Conservation (phyloP, 305 asterid species). For the Rubia peregrina region DNA sequence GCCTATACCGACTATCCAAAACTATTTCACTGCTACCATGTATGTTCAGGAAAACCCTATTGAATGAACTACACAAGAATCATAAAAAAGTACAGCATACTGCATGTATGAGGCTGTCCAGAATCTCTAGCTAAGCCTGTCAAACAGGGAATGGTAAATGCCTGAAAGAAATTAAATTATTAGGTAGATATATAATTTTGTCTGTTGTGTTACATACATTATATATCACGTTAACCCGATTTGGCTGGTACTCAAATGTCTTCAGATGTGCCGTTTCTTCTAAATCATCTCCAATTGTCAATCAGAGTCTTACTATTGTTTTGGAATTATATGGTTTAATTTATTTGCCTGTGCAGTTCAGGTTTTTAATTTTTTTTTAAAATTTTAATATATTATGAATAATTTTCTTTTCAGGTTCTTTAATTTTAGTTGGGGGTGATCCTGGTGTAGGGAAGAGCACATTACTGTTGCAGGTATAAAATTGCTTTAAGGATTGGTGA, state of each 20-base stretch:
- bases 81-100: neutral
- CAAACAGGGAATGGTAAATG: neutral
- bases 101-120: neutral
- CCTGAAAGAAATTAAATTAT: constrained; percentile 3
- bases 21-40: neutral
- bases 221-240: neutral
- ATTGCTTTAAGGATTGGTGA: constrained; percentile 2
- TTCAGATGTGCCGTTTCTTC: neutral
- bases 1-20: neutral
- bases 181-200: neutral
- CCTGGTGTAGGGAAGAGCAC: constrained; percentile 99
- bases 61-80: neutral
- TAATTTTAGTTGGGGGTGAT: constrained; percentile 94
- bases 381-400: constrained; percentile 3
- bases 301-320: neutral
- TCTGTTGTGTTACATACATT: neutral
- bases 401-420: constrained; percentile 53
- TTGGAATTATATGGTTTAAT: neutral
- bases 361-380: neutral
- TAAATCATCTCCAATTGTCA: neutral
- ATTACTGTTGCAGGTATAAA: constrained; percentile 69
- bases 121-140: neutral
- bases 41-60: neutral
- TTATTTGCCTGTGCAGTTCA: neutral
- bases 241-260: neutral